phyloP scores from a whole-genome alignment of 352 stramenopile species.

The Sclerospora graminicola region DNA sequence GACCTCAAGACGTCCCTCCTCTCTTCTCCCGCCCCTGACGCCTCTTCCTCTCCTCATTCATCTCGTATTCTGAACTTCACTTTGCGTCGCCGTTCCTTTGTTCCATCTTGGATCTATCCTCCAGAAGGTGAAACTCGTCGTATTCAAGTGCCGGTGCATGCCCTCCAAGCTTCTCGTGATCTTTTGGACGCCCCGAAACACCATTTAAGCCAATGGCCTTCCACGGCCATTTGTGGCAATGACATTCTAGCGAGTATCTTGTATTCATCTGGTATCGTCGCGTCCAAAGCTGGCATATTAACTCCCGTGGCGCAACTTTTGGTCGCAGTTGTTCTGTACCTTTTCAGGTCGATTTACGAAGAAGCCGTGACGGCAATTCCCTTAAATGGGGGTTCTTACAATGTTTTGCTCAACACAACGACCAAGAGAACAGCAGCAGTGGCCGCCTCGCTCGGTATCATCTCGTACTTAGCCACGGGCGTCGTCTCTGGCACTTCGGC shows the following conservation, averaged over 20 bases:
- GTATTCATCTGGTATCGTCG: constrained; percentile 70
- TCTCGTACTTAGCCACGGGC: constrained; percentile 87
- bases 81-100: constrained; percentile 4
- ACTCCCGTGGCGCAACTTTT: constrained; percentile 75
- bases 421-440: constrained; percentile 82
- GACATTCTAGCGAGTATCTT: constrained; percentile 86
- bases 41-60: constrained; percentile 6
- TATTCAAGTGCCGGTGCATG: constrained; percentile 15
- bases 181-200: constrained; percentile 17
- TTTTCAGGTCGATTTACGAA: constrained; percentile 83
- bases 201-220: constrained; percentile 66
- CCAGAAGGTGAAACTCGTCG: constrained; percentile 25
- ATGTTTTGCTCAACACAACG: constrained; percentile 88
- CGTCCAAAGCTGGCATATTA: constrained; percentile 77
- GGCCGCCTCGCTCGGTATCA: constrained; percentile 82
- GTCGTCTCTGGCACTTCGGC: constrained; percentile 57
- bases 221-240: constrained; percentile 88
- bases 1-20: constrained; percentile 37
- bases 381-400: constrained; percentile 88
- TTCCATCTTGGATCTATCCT: constrained; percentile 35
- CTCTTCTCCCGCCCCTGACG: constrained; percentile 12
- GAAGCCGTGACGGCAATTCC: constrained; percentile 86
- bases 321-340: constrained; percentile 59
- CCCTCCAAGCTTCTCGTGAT: constrained; percentile 20
- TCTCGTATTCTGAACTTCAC: constrained; percentile 17